These are phyloP conservation scores for Ocimum tenuiflorum DNA, from an alignment of 257 asterid genomes.

Conservation along the genomic window DNA sequence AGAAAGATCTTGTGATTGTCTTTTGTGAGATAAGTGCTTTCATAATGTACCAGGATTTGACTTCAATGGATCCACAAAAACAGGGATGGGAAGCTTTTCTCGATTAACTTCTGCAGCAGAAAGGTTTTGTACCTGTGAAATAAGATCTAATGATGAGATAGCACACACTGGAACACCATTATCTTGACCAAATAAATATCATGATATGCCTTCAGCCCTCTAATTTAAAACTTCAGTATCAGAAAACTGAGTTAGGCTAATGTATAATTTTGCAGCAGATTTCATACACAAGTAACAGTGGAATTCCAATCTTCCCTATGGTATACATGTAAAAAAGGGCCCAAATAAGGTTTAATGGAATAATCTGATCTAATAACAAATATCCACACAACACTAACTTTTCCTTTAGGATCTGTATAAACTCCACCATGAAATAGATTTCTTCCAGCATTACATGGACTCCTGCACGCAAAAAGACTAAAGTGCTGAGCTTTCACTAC, in stretches of 20 bases:
- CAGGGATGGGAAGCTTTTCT: slow-evolving; percentile 24
- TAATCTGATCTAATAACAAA: background rate
- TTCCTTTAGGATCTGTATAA: slow-evolving; percentile 9
- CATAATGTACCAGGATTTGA: slow-evolving; percentile 23
- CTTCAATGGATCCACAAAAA: slow-evolving; percentile 21
- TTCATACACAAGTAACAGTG: background rate
- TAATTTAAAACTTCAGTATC: background rate
- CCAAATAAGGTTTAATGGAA: background rate
- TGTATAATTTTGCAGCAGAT: background rate
- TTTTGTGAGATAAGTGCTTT: background rate
- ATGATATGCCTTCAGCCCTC: too few species aligned
- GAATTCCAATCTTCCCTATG: background rate
- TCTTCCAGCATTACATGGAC: slow-evolving; percentile 32
- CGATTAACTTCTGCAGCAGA: slow-evolving; percentile 23
- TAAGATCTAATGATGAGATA: background rate
- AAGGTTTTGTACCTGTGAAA: slow-evolving; percentile 36
- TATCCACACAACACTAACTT: slow-evolving; percentile 28
- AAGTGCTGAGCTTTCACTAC: slow-evolving; percentile 10
- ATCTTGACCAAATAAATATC: background rate
- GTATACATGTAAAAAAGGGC: background rate
- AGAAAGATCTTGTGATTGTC: background rate
- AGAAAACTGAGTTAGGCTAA: background rate
- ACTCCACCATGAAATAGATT: slow-evolving; percentile 38
- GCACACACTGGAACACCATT: background rate
- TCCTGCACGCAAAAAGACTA: slow-evolving; percentile 32